Evolutionary conservation across 2,329 filamentous ascomycete species (phyloP), one percentile per base, ranked within the genome.

Genomic region (Plenodomus lindquistii): DNA sequence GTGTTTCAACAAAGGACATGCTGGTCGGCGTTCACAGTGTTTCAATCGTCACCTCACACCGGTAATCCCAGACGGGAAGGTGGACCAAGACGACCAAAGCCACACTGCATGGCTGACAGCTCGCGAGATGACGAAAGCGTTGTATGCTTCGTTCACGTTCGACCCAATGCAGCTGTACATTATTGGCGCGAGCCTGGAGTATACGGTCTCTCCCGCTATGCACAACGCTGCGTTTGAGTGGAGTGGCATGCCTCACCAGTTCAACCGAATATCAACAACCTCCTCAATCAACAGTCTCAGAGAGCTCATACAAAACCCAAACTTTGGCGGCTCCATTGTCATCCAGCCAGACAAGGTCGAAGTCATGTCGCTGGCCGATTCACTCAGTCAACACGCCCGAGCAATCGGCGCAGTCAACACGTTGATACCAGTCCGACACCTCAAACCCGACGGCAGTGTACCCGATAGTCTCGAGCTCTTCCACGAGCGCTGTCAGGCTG

Each of bases 341-440:
- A 85, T 85, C 19, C 78, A 89, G 22, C 88, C 88, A 0, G 91
- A 87, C 77, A 89, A 89, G 63, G 84, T 88, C 1, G 84, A 88
- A 60, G 82, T 88, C 7, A 82, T 88, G 54, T 78, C 81, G 5
- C 79, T 83, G 16, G 79, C 88, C 31, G 81, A 86, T 59, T 81
- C 84, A 0, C 77, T 90, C 50, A 91, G 87, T 55, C 82, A 81
- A 15, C 87, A 91, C 62, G 88, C 88, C 2, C 82, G 81, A 44
- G 87, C 86, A 1, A 91, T 91, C 50, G 88, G 88, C 0, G 87
- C 88, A 2, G 83, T 89, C 39, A 91, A 92, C 54, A 91, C 88
- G 0, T 72, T 92, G 11, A 84, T 91, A 36, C 88, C 88, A 0
- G 80, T 91, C 9, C 82, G 88, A 18, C 77, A 81, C 11, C 69